These are phyloP conservation scores for Vitis rotundifolia DNA, from an alignment of 164 flowering plant genomes.

Conservation along the genomic window DNA sequence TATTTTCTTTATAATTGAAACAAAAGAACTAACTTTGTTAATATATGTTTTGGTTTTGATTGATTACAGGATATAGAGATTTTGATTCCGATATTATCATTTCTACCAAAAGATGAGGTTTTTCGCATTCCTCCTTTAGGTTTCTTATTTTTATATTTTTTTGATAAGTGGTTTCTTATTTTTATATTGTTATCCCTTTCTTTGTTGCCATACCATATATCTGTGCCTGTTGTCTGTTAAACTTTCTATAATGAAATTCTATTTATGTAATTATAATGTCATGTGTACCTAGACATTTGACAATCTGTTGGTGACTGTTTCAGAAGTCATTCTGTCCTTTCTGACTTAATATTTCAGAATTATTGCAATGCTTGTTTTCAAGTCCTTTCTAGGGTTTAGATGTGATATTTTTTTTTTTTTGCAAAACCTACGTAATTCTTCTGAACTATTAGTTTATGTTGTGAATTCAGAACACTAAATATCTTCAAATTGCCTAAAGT, in stretches of 20 bases:
- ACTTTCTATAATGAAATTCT: background rate
- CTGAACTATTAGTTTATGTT: no score
- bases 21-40: background rate
- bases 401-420: no score
- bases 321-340: no score
- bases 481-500: no score
- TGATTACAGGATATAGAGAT: conserved; percentile 78
- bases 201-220: background rate
- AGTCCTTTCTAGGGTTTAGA: no score
- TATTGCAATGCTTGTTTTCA: no score
- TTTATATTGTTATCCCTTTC: background rate
- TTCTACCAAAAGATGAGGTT: conserved; percentile 87
- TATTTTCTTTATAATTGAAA: background rate
- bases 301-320: no score
- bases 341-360: no score
- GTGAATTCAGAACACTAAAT: no score
- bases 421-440: no score
- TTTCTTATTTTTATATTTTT: background rate
- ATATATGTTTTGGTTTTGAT: conserved; percentile 13
- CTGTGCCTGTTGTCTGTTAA: background rate
- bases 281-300: background rate
- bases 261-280: background rate
- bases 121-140: background rate
- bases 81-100: conserved; percentile 74
- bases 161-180: background rate